A percentile compares a stretch with the other conserved stretches of the same genome.
Conservation (phyloP, 129 eudicot species). For the Artemisia argyi region DNA sequence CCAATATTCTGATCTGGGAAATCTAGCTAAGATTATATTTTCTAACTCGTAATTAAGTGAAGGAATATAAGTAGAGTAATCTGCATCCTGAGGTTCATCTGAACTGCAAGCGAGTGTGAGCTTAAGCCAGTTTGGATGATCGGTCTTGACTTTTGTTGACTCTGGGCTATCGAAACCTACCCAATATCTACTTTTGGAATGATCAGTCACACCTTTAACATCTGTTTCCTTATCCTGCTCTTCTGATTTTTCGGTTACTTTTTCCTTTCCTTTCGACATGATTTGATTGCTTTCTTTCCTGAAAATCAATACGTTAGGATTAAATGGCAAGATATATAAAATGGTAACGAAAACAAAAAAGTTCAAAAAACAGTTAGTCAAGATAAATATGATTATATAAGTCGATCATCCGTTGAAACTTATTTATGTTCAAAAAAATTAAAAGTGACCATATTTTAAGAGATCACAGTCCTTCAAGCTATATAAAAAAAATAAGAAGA, state of each 20-base stretch:
- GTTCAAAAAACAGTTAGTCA: background rate
- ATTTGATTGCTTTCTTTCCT: constrained; percentile 23
- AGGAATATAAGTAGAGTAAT: constrained; percentile 48
- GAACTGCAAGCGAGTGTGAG: constrained; percentile 15
- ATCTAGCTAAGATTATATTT: constrained; percentile 63
- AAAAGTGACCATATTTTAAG: constrained; percentile 4
- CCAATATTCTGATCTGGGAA: constrained; percentile 73
- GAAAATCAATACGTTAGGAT: constrained; percentile 12
- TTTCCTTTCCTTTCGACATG: constrained; percentile 47
- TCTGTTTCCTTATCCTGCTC: constrained; percentile 17
- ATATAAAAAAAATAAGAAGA: background rate
- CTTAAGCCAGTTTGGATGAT: background rate
- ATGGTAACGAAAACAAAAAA: background rate
- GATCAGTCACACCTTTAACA: constrained; percentile 12
- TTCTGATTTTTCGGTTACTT: constrained; percentile 29
- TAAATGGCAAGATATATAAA: background rate
- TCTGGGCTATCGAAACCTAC: constrained; percentile 23
- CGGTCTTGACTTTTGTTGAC: constrained; percentile 44
- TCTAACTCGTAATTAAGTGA: constrained; percentile 74
- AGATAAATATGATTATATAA: constrained; percentile 2
- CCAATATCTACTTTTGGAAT: constrained; percentile 27
- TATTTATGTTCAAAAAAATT: background rate
- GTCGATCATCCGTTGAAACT: background rate
- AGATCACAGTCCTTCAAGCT: constrained; percentile 2
- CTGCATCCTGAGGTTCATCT: constrained; percentile 81